Percentiles rank a stretch among this genome's conserved stretches.
Conservation (phyloP, 352 stramenopile genomes). For the Globisporangium abappressorium region DNA sequence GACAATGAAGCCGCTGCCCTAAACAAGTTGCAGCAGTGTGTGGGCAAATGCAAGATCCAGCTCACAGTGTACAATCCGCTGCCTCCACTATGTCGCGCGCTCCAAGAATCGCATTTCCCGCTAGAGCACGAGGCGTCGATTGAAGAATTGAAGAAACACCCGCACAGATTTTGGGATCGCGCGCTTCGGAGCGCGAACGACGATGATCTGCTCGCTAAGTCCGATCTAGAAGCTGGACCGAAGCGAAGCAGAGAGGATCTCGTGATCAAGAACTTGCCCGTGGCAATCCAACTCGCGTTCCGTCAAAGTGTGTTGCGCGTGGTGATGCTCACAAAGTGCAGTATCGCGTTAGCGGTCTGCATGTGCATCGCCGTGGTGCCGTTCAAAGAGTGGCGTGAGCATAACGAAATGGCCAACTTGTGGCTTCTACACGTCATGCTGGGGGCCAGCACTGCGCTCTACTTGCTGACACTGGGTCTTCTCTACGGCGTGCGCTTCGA, state of each 20-base stretch:
- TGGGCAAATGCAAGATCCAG: constrained; percentile 18
- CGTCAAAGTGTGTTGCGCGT: constrained; percentile 18
- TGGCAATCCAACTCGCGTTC: constrained; percentile 20
- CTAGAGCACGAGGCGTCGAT: not conserved
- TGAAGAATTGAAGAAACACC: not conserved
- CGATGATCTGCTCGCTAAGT: not conserved
- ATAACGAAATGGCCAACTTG: not conserved
- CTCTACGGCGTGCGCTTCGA: constrained; percentile 25
- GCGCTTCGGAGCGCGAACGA: not conserved
- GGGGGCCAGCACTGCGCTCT: constrained; percentile 1
- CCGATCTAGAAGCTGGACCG: not conserved
- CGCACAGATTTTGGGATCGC: not conserved
- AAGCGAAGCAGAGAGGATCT: constrained; percentile 9
- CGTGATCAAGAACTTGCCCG: constrained; percentile 8
- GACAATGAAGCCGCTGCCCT: not conserved
- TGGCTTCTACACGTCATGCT: constrained; percentile 9
- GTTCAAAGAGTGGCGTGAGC: constrained; percentile 9
- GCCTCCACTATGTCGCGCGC: constrained; percentile 10
- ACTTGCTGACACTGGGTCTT: constrained; percentile 16
- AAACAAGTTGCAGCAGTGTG: not conserved
- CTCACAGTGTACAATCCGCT: constrained; percentile 18
- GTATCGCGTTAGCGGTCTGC: not conserved
- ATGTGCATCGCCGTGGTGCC: not conserved
- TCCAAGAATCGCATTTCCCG: constrained; percentile 18
- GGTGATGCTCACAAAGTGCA: constrained; percentile 6